phyloP scores from a whole-genome alignment of 306 rosid genomes.

The Heteromeles arbutifolia region DNA sequence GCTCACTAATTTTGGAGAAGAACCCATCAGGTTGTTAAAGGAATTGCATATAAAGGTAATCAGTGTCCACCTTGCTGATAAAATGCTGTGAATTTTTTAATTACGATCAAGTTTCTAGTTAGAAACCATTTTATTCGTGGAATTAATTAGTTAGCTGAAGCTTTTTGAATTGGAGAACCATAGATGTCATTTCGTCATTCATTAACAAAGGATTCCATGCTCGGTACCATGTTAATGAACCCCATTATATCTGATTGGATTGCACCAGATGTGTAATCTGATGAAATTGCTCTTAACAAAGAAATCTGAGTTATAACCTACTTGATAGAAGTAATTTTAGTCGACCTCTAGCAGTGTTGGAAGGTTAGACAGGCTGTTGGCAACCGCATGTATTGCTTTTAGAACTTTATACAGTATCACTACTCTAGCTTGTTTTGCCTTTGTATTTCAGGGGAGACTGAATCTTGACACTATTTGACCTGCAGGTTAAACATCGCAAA shows the following conservation, averaged over 20 bases:
- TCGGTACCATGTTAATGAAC: background rate
- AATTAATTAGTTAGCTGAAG: background rate
- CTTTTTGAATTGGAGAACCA: background rate
- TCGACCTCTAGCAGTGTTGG: background rate
- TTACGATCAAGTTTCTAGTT: slow-evolving; percentile 8
- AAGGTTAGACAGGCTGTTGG: too few relatives aligned
- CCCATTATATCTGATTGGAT: background rate
- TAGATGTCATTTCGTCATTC: background rate
- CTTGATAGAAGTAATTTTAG: background rate
- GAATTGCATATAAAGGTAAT: slow-evolving; percentile 20
- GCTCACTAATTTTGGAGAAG: slow-evolving; percentile 13
- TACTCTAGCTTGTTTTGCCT: background rate
- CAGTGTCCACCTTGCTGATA: slow-evolving; percentile 5
- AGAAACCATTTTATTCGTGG: too few relatives aligned
- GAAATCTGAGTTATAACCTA: background rate
- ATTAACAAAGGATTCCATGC: background rate
- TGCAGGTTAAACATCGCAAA: background rate
- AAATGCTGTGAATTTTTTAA: background rate
- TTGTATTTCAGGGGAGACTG: background rate
- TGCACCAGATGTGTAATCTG: background rate
- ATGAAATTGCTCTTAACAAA: background rate
- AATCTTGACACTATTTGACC: background rate
- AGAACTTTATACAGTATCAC: too few relatives aligned
- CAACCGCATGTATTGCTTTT: background rate
- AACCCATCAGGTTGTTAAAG: slow-evolving; percentile 9